Percentiles rank a stretch among this genome's conserved stretches.
These are phyloP conservation scores for Gynostemma pentaphyllum DNA, from an alignment of 306 rosid species.

Conservation along the genomic window DNA sequence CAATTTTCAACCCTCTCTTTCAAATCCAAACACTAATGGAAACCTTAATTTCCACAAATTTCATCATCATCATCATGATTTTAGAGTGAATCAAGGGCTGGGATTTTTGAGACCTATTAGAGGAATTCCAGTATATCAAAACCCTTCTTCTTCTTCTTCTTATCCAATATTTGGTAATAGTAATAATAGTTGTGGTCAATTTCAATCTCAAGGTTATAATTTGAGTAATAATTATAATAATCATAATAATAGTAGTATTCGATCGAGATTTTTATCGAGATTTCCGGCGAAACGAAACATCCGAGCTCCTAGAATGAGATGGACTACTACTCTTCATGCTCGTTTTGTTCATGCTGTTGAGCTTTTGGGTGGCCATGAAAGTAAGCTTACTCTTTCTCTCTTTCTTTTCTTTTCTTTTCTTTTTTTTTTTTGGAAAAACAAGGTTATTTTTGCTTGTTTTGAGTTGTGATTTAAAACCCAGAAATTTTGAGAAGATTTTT, in stretches of 20 bases:
- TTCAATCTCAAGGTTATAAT: neutral
- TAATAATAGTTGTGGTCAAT: neutral
- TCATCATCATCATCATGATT: constrained; percentile 20
- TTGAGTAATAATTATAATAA: neutral
- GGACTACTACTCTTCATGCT: constrained; percentile 95
- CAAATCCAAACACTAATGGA: too few species aligned
- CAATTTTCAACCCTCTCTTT: constrained; percentile 43
- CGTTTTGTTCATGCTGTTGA: constrained; percentile 97
- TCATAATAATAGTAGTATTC: neutral
- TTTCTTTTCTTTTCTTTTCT: neutral
- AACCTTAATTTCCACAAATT: constrained; percentile 23
- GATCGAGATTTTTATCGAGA: constrained; percentile 46
- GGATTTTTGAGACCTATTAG: constrained; percentile 81
- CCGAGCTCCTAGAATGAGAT: constrained; percentile 98
- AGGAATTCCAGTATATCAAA: constrained; percentile 90
- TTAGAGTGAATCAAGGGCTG: constrained; percentile 35
- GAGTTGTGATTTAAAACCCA: neutral
- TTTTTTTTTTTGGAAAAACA: neutral
- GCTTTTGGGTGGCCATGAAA: constrained; percentile 97
- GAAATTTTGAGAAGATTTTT: too few species aligned
- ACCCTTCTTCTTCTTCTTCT: constrained; percentile 29
- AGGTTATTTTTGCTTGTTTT: too few species aligned
- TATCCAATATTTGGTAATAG: neutral
- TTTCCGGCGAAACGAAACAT: constrained; percentile 83
- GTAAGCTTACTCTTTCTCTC: constrained; percentile 27